Evolutionary conservation across 352 stramenopile species (phyloP).

Genomic region (Globisporangium middletonii): DNA sequence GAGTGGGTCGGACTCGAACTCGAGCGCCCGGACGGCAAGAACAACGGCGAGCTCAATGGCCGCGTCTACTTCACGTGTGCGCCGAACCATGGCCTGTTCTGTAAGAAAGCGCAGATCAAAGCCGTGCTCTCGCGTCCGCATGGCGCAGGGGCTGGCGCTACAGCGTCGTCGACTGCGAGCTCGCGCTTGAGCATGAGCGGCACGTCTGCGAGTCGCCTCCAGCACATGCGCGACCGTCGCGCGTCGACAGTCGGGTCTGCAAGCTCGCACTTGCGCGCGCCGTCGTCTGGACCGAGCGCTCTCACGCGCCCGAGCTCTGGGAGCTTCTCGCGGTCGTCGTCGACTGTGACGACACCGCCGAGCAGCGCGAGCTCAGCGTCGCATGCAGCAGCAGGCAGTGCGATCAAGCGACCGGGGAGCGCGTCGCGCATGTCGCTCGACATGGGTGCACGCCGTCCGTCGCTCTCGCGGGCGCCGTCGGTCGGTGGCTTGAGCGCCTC

Average conservation of each 20-base stretch:
- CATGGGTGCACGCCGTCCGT: slow-evolving; percentile 1
- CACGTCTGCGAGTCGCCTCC: slow-evolving; percentile 19
- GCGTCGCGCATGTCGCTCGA: slow-evolving; percentile 28
- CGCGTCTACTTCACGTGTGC: slow-evolving; percentile 74
- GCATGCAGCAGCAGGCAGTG: slow-evolving; percentile 6
- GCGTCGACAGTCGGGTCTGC: slow-evolving; percentile 17
- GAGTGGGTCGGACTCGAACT: slow-evolving; percentile 84
- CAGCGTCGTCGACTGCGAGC: not conserved
- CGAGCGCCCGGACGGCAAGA: slow-evolving; percentile 72
- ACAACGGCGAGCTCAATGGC: slow-evolving; percentile 82
- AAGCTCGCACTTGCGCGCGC: slow-evolving; percentile 7
- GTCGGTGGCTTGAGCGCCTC: not conserved
- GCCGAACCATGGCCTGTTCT: slow-evolving; percentile 70
- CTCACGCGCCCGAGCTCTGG: slow-evolving; percentile 4
- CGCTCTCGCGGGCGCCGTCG: slow-evolving; percentile 13
- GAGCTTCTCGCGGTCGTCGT: slow-evolving; percentile 12
- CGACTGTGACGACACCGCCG: slow-evolving; percentile 5
- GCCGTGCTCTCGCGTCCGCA: slow-evolving; percentile 22
- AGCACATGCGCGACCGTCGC: slow-evolving; percentile 26
- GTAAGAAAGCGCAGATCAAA: slow-evolving; percentile 46
- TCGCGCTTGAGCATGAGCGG: slow-evolving; percentile 3
- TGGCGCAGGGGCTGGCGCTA: not conserved
- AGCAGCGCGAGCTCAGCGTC: slow-evolving; percentile 6
- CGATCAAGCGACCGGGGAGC: slow-evolving; percentile 12
- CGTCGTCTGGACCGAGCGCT: slow-evolving; percentile 10